Base-by-base conservation (phyloP, 352 stramenopile genomes). In the Globisporangium recalcitrans region DNA sequence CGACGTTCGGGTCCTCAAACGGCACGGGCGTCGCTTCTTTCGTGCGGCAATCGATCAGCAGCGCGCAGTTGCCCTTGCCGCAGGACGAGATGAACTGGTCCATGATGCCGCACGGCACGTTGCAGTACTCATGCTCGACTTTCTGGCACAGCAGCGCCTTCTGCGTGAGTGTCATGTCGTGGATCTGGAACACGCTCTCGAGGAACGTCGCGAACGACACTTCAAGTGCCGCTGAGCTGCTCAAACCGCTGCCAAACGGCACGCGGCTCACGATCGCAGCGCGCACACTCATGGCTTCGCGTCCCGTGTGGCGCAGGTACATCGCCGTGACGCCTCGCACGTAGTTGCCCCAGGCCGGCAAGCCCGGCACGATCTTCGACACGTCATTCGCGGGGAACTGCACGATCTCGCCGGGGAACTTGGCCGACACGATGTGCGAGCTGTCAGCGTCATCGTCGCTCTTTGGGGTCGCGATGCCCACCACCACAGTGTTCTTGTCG, bases 11-110 rank as follows among this genome's bases (percentile, higher is more conserved):
- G 72, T 95, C 85, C 32, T 78, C 80, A 67, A 98, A 89, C n/a
- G 82, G 75, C 38, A 98, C 89, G 26, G 82, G 65, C 27, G 78
- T 82, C 60, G 82, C 80, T 51, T 97, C 75, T 27, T 96, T 79
- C 24, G 80, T 82, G 44, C 84, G 86, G 72, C 96, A 99, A 76
- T 99, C 96, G 69, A 99, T 97, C 26, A 98, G 78, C 60, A 99
- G 68, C 54, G 84, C 83, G 59, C 82, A 82, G 60, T 77, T 89
- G 57, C 90, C 73, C 53, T 89, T 74, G 27, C 83, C 95, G 49
- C 90, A 95, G n/a, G 91, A 95, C 40, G 83, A 96, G 64, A 98
- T 96, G 70, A 97, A 98, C 78, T 98, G 93, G 82, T 98, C 95
- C 95, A 98, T 98, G 74, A 98, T 98, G 40, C 95, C 94, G 75